Percentiles rank a stretch among this genome's conserved stretches.
These are phyloP conservation scores for Cercospora brassicicola DNA, from an alignment of 2,329 filamentous ascomycete species.

Conservation along the genomic window DNA sequence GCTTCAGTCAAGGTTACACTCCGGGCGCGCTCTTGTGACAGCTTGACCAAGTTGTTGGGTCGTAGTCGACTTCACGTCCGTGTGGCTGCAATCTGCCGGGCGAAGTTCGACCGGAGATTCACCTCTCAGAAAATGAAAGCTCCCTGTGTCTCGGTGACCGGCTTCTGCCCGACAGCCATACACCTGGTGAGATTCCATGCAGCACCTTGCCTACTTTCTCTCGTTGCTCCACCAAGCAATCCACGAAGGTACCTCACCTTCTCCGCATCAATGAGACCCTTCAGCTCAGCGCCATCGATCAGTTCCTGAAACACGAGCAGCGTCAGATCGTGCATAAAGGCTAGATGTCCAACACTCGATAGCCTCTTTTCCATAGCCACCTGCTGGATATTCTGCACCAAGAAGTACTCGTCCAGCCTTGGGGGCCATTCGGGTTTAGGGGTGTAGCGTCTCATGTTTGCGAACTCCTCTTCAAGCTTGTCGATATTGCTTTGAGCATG, in stretches of 20 bases:
- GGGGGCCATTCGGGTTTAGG: slow-evolving; percentile 22
- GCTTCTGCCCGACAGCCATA: slow-evolving; percentile 26
- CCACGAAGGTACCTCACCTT: slow-evolving; percentile 20
- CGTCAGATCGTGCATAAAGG: slow-evolving; percentile 27
- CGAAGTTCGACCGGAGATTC: not conserved
- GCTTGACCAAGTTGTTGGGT: not conserved
- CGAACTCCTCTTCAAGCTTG: slow-evolving; percentile 26
- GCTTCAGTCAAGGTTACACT: slow-evolving; percentile 8
- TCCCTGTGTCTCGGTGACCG: slow-evolving; percentile 10
- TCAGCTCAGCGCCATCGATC: slow-evolving; percentile 27
- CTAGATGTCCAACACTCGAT: slow-evolving; percentile 20
- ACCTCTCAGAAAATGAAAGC: slow-evolving; percentile 14
- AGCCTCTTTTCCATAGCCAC: slow-evolving; percentile 26
- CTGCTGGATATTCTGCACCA: slow-evolving; percentile 23
- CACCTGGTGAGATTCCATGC: slow-evolving; percentile 29
- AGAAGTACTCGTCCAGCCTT: slow-evolving; percentile 25
- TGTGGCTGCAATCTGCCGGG: not conserved
- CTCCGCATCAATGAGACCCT: slow-evolving; percentile 20
- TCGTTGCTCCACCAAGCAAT: slow-evolving; percentile 23
- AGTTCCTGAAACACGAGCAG: slow-evolving; percentile 28
- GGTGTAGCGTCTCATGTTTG: slow-evolving; percentile 24
- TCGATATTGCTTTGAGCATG: slow-evolving; percentile 24
- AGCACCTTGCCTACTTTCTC: slow-evolving; percentile 25
- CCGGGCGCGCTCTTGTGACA: not conserved
- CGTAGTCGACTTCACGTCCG: not conserved